A percentile compares a stretch with the other conserved stretches of the same genome.
Conservation (phyloP, 1,139 yeast species). For the Blastobotrys raffinosifermentans region DNA sequence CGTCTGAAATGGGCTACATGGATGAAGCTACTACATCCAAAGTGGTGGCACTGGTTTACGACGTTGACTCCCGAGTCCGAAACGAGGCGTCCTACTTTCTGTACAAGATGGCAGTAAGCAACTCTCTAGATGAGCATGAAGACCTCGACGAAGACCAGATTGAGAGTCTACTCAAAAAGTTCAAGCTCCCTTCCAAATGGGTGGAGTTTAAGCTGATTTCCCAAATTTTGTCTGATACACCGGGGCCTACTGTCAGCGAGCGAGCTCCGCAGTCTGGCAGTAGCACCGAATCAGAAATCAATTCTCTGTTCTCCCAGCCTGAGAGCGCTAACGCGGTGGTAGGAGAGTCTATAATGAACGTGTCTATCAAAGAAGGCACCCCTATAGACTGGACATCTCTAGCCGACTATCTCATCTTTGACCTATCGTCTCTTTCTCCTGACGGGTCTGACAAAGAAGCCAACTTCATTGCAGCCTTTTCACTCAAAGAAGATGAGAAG, state of each 20-base stretch:
- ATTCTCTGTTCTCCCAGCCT: constrained; percentile 14
- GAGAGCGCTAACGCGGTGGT: not conserved
- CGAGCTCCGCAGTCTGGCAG: not conserved
- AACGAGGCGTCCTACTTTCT: constrained; percentile 27
- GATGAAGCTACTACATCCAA: constrained; percentile 46
- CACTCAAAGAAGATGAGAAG: constrained; percentile 23
- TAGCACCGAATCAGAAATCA: too few species aligned
- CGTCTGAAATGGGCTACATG: constrained; percentile 56
- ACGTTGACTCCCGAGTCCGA: constrained; percentile 35
- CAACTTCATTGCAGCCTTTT: constrained; percentile 15
- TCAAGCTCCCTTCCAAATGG: not conserved
- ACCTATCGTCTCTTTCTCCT: constrained; percentile 24
- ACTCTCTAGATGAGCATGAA: constrained; percentile 8
- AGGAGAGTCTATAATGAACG: constrained; percentile 1
- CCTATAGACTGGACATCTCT: constrained; percentile 19
- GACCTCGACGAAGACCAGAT: constrained; percentile 8
- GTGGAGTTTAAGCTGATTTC: not conserved
- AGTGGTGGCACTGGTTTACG: constrained; percentile 43
- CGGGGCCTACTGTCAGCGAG: not conserved
- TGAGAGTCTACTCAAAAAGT: not conserved
- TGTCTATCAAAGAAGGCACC: not conserved
- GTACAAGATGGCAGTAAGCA: constrained; percentile 20
- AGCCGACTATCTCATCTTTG: constrained; percentile 25
- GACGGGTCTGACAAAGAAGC: constrained; percentile 15
- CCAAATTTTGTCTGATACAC: not conserved